Evolutionary conservation across 306 rosid genomes (phyloP).

Genomic region (Castanea mollissima): DNA sequence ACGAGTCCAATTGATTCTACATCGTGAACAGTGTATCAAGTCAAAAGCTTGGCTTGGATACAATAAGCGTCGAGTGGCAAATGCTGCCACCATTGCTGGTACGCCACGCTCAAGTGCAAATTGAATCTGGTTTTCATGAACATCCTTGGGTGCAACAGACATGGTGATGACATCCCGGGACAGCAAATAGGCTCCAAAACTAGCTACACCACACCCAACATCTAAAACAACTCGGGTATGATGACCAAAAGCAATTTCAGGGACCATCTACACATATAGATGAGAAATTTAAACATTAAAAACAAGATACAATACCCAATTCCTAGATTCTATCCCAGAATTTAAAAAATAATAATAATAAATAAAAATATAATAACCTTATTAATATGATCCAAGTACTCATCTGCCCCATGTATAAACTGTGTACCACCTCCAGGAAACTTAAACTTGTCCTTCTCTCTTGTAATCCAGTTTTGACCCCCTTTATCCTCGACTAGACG

Average conservation of each 20-base stretch:
- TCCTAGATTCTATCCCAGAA: constrained; percentile 1
- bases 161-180: constrained; percentile 74
- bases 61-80: constrained; percentile 77
- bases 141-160: constrained; percentile 96
- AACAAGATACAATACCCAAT: background rate
- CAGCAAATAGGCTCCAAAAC: constrained; percentile 86
- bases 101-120: constrained; percentile 99
- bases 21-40: constrained; percentile 89
- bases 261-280: constrained; percentile 53
- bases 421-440: constrained; percentile 99
- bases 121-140: constrained; percentile 96
- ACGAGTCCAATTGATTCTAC: constrained; percentile 93
- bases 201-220: constrained; percentile 96
- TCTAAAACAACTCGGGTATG: constrained; percentile 79
- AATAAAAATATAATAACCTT: constrained; percentile 43
- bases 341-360: background rate
- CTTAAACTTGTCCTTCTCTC: constrained; percentile 63
- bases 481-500: constrained; percentile 95
- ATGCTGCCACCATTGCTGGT: constrained; percentile 92
- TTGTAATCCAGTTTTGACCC: constrained; percentile 90
- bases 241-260: constrained; percentile 83
- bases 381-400: constrained; percentile 81
- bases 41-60: constrained; percentile 97
- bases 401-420: constrained; percentile 90
- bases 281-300: constrained; percentile 29